Base-by-base conservation (phyloP, 2,329 filamentous ascomycete species). In the Alternaria tenuissima region DNA sequence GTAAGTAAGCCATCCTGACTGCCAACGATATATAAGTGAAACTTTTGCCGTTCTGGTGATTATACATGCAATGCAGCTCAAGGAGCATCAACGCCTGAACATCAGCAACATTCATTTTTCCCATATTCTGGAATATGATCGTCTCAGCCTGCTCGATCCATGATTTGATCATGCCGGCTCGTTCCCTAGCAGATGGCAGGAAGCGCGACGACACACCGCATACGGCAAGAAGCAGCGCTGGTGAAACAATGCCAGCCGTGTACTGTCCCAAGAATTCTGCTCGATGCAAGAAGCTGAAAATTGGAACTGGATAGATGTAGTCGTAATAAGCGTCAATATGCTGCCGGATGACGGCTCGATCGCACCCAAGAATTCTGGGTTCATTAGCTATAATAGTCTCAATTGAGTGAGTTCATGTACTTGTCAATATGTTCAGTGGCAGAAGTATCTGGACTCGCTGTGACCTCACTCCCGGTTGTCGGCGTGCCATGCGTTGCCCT, bases 271-370 rank as follows among this genome's bases (percentile, higher is more conserved):
- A 20, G 20, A 57, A 52, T n/a, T 63, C 61, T 32, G 57, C 57
- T 26, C 52, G 61, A 41, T 63, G 61, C 7, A 63, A 43, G 30
- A 63, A 63, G 41, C 52, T 60, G 43, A 56, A 60, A 7, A 41
- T 7, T 22, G 47, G 53, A 4, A 63, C 46, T 9, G 61, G 61
- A 22, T 63, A 57, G 16, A 60, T 57, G 57, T 57, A 60, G 20
- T 54, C 47, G 44, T 60, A 63, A 38, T 57, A 63, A 7, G 57
- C 57, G 16, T 63, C 61, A 39, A 63, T 54, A 32, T 60, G 57
- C 8, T 41, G 57, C 34, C 57, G 36, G 16, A 44, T 48, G 34
- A 34, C 22, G n/a, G 41, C 18, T 20, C 20, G 56, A 8, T 55
- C 46, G 38, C 55, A 57, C 8, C 57, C 52, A 9, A 63, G 48